These are phyloP conservation scores for Teunomyces atbi DNA, from an alignment of 805 yeast genomes.

Conservation along the genomic window DNA sequence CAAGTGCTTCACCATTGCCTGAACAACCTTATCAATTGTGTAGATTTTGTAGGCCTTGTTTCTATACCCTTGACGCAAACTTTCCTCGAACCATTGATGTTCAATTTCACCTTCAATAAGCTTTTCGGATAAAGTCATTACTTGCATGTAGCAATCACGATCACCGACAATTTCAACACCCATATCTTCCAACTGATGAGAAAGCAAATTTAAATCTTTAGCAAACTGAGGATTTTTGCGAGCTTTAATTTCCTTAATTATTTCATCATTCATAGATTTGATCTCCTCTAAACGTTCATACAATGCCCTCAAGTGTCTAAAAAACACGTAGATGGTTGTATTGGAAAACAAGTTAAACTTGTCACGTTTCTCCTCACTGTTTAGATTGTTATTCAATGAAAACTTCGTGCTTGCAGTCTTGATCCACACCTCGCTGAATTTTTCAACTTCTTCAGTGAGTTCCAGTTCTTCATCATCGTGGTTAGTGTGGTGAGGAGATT, in stretches of 20 bases:
- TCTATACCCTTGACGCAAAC: conserved; percentile 90
- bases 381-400: conserved; percentile 23
- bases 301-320: conserved; percentile 79
- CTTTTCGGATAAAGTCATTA: conserved; percentile 69
- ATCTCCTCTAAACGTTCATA: conserved; percentile 80
- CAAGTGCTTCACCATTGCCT: conserved; percentile 69
- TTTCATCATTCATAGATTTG: conserved; percentile 67
- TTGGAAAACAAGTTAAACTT: conserved; percentile 81
- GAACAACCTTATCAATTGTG: conserved; percentile 90
- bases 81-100: conserved; percentile 93
- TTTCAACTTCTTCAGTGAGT: conserved; percentile 29
- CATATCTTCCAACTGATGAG: conserved; percentile 77
- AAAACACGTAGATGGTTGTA: conserved; percentile 82
- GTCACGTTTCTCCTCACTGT: conserved; percentile 39
- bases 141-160: conserved; percentile 71
- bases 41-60: conserved; percentile 90
- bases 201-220: conserved; percentile 75
- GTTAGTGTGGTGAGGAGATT: conserved; percentile 22
- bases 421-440: conserved; percentile 44
- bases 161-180: conserved; percentile 67
- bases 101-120: conserved; percentile 88
- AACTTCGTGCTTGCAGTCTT: conserved; percentile 30
- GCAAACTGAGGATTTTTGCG: conserved; percentile 76
- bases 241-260: conserved; percentile 65
- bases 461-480: conserved; percentile 36